A percentile compares a stretch with the other conserved stretches of the same genome.
Evolutionary conservation across 148 eudicot genomes (phyloP).

Genomic region (Dysphania ambrosioides): DNA sequence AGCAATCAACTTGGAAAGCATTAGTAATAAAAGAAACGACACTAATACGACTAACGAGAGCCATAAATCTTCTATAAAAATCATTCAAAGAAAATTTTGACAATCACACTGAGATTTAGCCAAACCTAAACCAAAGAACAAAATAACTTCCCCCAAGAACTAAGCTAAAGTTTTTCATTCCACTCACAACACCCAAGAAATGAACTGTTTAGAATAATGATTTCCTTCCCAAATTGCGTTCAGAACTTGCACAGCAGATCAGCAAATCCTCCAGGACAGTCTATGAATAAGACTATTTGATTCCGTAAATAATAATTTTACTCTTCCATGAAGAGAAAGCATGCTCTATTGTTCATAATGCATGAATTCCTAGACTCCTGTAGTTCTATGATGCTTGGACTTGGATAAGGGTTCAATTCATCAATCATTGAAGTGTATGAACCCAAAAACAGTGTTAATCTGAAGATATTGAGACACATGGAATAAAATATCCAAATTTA

Average conservation of each 20-base stretch:
- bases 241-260: background rate
- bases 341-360: too few species aligned
- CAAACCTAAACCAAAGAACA: background rate
- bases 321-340: too few species aligned
- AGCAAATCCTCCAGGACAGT: background rate
- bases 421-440: too few species aligned
- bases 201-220: background rate
- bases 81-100: background rate
- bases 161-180: background rate
- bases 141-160: background rate
- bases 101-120: background rate
- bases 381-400: too few species aligned
- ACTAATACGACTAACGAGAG: too few species aligned
- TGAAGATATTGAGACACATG: too few species aligned
- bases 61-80: background rate
- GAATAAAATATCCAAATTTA: too few species aligned
- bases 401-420: too few species aligned
- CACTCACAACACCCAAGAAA: background rate
- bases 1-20: background rate
- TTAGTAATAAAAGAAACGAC: background rate
- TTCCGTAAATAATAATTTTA: too few species aligned
- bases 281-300: too few species aligned
- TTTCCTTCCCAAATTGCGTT: background rate
- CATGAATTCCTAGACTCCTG: too few species aligned
- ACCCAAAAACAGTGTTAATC: too few species aligned